Conservation (phyloP, 164 flowering plant genomes). For the Vitis rotundifolia region DNA sequence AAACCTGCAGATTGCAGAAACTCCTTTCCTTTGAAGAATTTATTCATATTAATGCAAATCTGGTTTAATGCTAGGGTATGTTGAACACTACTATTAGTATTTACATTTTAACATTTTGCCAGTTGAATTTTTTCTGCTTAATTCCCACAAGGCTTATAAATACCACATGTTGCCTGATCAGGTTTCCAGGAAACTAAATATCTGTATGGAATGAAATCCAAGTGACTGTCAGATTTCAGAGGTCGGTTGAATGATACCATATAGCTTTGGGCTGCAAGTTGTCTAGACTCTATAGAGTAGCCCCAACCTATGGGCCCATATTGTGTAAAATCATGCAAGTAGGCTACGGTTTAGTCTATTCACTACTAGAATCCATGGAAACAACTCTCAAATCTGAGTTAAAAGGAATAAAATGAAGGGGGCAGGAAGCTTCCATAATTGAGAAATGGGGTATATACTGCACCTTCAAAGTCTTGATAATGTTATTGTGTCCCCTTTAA, state of each 20-base stretch:
- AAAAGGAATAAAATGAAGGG: neutral
- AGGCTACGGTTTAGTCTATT: slow-evolving; percentile 17
- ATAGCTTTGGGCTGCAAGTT: slow-evolving; percentile 25
- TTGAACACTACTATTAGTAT: neutral
- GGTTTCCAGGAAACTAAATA: slow-evolving; percentile 8
- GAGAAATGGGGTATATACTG: neutral
- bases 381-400: neutral
- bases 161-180: neutral
- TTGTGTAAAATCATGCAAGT: slow-evolving; percentile 16
- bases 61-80: neutral
- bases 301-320: slow-evolving; percentile 21
- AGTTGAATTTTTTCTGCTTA: neutral
- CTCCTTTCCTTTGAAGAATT: neutral
- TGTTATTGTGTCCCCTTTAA: neutral
- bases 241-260: slow-evolving; percentile 16
- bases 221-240: slow-evolving; percentile 7
- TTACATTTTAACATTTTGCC: neutral
- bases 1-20: neutral
- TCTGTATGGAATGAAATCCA: slow-evolving; percentile 18
- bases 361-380: neutral
- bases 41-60: neutral
- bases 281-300: slow-evolving; percentile 14
- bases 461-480: neutral
- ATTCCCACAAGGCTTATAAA: neutral
- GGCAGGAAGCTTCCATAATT: neutral